Conservation (phyloP, 2,329 filamentous ascomycete species). For the Venturia aucupariae region DNA sequence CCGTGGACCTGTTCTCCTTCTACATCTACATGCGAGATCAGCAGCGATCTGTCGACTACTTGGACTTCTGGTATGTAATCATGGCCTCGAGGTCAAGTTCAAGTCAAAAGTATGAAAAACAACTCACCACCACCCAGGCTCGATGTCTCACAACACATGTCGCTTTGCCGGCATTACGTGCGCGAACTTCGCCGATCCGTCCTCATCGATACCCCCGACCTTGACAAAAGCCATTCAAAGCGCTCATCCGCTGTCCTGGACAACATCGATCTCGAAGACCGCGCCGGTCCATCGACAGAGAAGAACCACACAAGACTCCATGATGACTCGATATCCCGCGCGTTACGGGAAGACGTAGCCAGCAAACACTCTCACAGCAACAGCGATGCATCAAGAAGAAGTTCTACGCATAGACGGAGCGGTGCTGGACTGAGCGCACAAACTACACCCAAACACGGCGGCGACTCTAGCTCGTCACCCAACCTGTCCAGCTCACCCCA, state of each 20-base stretch:
- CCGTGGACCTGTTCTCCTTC: conserved; percentile 95
- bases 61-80: conserved; percentile 81
- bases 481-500: conserved; percentile 39
- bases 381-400: conserved; percentile 34
- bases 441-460: conserved; percentile 37
- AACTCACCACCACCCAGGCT: conserved; percentile 52
- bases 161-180: conserved; percentile 92
- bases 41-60: conserved; percentile 92
- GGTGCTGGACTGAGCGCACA: conserved; percentile 39
- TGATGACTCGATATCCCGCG: conserved; percentile 86
- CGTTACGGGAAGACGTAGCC: conserved; percentile 51
- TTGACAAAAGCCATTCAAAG: conserved; percentile 72
- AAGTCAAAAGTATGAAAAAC: neutral
- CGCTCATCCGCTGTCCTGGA: conserved; percentile 72
- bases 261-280: conserved; percentile 53
- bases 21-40: conserved; percentile 99
- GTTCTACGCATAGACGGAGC: conserved; percentile 1
- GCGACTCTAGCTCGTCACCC: conserved; percentile 40
- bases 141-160: conserved; percentile 98
- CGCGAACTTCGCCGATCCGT: conserved; percentile 89
- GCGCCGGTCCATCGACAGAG: conserved; percentile 43
- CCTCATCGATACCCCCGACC: conserved; percentile 83
- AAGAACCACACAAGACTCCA: conserved; percentile 50
- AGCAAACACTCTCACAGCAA: conserved; percentile 39
- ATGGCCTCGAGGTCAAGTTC: neutral